Evolutionary conservation across 1,284 basidiomycete genomes (phyloP), one percentile per base, ranked within the genome.

Genomic region (Pseudozyma tsukubaensis): DNA sequence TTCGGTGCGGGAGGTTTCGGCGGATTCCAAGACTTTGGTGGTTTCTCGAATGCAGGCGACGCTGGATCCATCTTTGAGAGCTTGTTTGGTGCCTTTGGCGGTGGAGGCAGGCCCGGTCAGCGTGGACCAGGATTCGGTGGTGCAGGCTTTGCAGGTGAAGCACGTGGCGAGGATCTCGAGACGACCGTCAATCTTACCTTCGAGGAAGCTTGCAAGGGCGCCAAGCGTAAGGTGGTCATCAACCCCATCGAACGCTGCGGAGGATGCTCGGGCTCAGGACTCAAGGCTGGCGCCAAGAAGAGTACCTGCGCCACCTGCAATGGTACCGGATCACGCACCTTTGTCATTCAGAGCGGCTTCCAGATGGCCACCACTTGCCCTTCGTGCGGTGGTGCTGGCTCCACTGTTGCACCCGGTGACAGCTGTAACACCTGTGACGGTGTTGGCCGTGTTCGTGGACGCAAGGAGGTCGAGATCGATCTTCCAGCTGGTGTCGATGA

Each of bases 291-390:
- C 42, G 91, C 92, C 49, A 92, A 95, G 86, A 90, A 92, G 80
- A 88, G 89, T 57, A 90, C 90, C 21, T 99, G 97, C 86, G 84
- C 87, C 48, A 86, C 90, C 44, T 99, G 97, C 86, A 89, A 90
- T 55, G 97, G 97, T 49, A 89, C 92, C 12, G 97, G 97, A 29
- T 91, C 92, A 47, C 89, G 91, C 83, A 94, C 94, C 13, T 98
- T 93, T 86, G 91, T 95, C 59, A 90, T 99, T 79, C 91, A 94
- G 85, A 91, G 89, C 84, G 97, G 97, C 16, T 99, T 99, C 90
- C 93, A 95, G 84, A 97, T 99, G 94, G 91, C 94, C 12, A 93
- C 91, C 76, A 95, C 94, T 24, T 99, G 97, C 86, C 88, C 88
- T 55, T 85, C 89, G 24, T 99, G 97, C 86, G 87, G 89, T 24